A percentile compares a stretch with the other conserved stretches of the same genome.
Evolutionary conservation across 148 eudicot genomes (phyloP).

Genomic region (Camellia japonica): DNA sequence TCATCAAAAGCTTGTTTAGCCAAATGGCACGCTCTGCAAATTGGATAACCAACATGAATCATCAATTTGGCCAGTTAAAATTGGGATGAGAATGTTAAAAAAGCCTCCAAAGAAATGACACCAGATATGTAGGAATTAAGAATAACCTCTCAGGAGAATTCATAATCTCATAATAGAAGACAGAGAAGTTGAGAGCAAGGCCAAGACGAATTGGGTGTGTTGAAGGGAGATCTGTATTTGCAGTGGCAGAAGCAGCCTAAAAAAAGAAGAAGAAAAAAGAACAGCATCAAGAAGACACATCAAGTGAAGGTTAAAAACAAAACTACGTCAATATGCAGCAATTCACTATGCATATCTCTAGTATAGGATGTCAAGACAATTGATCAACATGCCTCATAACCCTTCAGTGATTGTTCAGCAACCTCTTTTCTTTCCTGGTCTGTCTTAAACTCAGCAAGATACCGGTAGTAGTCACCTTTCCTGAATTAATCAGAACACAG

Average conservation of each 20-base stretch:
- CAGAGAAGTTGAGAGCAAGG: slow-evolving; percentile 96
- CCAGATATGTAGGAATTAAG: background rate
- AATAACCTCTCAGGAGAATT: slow-evolving; percentile 88
- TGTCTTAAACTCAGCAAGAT: slow-evolving; percentile 89
- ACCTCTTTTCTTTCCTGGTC: slow-evolving; percentile 84
- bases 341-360: background rate
- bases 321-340: background rate
- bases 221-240: slow-evolving; percentile 88
- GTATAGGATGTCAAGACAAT: background rate
- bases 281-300: slow-evolving; percentile 13
- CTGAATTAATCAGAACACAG: slow-evolving; percentile 25
- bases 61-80: background rate
- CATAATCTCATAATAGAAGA: slow-evolving; percentile 94
- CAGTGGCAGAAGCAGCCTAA: slow-evolving; percentile 86
- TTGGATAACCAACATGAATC: background rate
- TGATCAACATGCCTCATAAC: slow-evolving; percentile 70
- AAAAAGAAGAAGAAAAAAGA: background rate
- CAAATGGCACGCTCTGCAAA: slow-evolving; percentile 90
- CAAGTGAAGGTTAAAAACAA: background rate
- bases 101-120: background rate
- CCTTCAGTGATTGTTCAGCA: slow-evolving; percentile 83
- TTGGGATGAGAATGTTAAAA: background rate
- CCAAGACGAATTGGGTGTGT: slow-evolving; percentile 98
- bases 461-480: slow-evolving; percentile 95
- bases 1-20: slow-evolving; percentile 99